phyloP scores from a whole-genome alignment of 2,329 filamentous ascomycete genomes.

The Sporothrix humicola region DNA sequence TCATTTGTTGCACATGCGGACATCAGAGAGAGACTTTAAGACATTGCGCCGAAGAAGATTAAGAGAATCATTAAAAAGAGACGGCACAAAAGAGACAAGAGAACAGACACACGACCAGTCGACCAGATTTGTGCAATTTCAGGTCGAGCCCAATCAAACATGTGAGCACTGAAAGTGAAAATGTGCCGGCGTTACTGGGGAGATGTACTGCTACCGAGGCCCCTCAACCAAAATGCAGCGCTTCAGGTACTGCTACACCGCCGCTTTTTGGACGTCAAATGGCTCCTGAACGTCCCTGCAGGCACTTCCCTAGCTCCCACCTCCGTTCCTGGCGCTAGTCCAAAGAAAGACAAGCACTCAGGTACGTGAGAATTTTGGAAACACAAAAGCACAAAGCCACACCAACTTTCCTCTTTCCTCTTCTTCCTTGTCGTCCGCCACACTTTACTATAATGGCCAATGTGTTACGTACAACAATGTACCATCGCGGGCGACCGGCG shows the following conservation, averaged over 20 bases:
- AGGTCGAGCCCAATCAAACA: not conserved
- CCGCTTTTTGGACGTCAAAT: not conserved
- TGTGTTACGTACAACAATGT: slow-evolving; percentile 19
- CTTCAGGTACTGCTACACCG: not conserved
- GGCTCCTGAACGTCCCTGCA: not conserved
- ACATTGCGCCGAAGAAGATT: not conserved
- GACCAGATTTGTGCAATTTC: slow-evolving; percentile 9
- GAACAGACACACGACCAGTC: not conserved
- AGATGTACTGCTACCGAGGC: not conserved
- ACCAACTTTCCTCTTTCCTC: not conserved
- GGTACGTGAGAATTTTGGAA: not conserved
- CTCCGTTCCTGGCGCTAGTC: slow-evolving; percentile 24
- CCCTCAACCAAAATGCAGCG: not conserved
- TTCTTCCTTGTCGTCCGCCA: not conserved
- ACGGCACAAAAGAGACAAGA: not conserved
- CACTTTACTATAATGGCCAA: not conserved
- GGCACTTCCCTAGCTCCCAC: slow-evolving; percentile 27
- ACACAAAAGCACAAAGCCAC: not conserved
- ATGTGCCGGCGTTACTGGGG: not conserved
- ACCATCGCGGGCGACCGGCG: not conserved
- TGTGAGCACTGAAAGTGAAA: not conserved
- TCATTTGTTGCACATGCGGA: slow-evolving; percentile 1
- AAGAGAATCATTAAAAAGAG: not conserved
- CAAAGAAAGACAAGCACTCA: slow-evolving; percentile 8
- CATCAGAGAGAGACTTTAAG: too few species aligned